Evolutionary conservation across 805 yeast genomes (phyloP), one percentile per base, ranked within the genome.

Genomic region (Nakazawaea laoshanensis): DNA sequence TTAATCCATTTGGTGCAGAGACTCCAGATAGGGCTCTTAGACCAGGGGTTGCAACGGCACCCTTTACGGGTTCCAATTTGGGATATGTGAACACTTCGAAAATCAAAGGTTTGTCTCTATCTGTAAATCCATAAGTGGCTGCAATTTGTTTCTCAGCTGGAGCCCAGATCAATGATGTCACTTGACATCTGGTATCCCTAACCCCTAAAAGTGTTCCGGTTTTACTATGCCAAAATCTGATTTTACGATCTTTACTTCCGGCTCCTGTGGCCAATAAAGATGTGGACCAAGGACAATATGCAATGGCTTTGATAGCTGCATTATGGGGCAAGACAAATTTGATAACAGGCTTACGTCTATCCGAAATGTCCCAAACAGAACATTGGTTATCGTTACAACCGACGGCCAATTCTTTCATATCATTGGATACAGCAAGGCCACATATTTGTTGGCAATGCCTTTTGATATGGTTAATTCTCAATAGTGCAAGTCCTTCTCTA

Each of bases 251-350:
- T 44, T 74, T 77, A 14, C 79, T 72, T 0, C 96, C 96, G 3
- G 92, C 96, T 0, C 96, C 96, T 0, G 96, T 86, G 1, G 89
- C 96, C 22, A 88, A 52, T 7, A 88, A 55, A 2, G 80, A 66
- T 10, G 74, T 74, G 13, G 85, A 67, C 96, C 96, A 87, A 0
- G 96, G 96, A 49, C 96, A 88, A 46, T 73, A 88, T 3, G 89
- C 81, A 28, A 88, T 61, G 0, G 95, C 96, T 45, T 87, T 87
- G 0, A 88, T 88, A 0, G 96, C 96, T 2, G 95, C 94, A 3
- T 62, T 58, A 47, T 88, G 96, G 1, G 66, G 71, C 32, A 87
- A 58, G 7, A 54, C 49, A 47, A 65, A 73, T 39, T 58, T 53
- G 30, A 70, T 44, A 15, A 35, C 46, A 7, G 89, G 81, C 0